A percentile compares a stretch with the other conserved stretches of the same genome.
phyloP scores from a whole-genome alignment of 371 early-diverging fungal species.

The Parasitella parasitica region DNA sequence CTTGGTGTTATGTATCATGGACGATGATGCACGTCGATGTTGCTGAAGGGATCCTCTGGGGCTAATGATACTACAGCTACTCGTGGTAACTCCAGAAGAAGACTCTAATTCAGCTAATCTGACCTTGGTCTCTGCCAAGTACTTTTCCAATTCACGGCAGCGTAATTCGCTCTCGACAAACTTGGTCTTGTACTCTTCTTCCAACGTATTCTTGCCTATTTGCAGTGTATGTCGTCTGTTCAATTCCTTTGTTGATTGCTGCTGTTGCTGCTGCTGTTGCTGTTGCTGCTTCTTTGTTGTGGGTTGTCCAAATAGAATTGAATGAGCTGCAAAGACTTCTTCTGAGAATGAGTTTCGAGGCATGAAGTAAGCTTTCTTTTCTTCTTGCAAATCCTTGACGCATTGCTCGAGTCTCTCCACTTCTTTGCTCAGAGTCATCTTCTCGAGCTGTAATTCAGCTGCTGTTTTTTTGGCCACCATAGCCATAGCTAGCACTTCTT shows the following conservation, averaged over 20 bases:
- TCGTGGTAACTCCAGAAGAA: neutral
- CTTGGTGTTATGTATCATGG: conserved; percentile 11
- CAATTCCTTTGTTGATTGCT: neutral
- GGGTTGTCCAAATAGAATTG: conserved; percentile 26
- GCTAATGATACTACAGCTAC: neutral
- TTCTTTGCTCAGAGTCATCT: conserved; percentile 31
- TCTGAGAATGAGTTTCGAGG: conserved; percentile 43
- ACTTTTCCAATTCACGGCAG: conserved; percentile 51
- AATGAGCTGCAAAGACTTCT: conserved; percentile 50
- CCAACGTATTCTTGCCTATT: neutral
- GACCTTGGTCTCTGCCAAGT: conserved; percentile 51
- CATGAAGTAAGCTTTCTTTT: conserved; percentile 42
- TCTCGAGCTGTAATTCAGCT: conserved; percentile 41
- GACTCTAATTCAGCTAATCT: conserved; percentile 47
- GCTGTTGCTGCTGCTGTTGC: conserved; percentile 4
- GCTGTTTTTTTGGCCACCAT: conserved; percentile 43
- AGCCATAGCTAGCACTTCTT: conserved; percentile 32
- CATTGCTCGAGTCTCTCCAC: conserved; percentile 31
- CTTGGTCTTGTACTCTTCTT: conserved; percentile 33
- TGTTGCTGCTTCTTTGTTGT: neutral
- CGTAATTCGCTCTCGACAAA: conserved; percentile 46
- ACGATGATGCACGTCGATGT: conserved; percentile 16
- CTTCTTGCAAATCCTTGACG: conserved; percentile 33
- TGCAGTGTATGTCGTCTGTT: conserved; percentile 23
- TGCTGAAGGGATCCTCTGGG: conserved; percentile 22